Evolutionary conservation across 345 rosid genomes (phyloP), one percentile per base, ranked within the genome.

Genomic region (Capsella bursapastoris): DNA sequence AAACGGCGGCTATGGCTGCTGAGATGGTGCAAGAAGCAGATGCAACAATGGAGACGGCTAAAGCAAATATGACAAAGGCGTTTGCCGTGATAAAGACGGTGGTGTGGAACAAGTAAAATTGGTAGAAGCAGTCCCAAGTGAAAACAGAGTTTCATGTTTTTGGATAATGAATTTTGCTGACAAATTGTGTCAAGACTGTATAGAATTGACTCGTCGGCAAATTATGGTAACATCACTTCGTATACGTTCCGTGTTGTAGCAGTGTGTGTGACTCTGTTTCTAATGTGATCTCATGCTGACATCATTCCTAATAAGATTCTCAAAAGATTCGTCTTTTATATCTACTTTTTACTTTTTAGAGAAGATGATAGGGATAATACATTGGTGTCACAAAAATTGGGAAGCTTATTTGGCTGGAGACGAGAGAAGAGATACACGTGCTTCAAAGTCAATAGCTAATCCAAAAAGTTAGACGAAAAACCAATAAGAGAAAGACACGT

Each of bases 401-500:
- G 28, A 59, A 47, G 27, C 10, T 9, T 22, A 22, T 22, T 22
- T 22, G 25, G 25, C 25, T 22, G 25, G 25, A 22, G 25, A 22
- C 2, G 25, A 53, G 8, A 66, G 67, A 22, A 45, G 18, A 14
- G 18, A 18, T 3, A 64, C 57, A 70, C 56, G 67, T 71, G 48
- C 12, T 32, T 14, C 22, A 48, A 63, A 50, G 74, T 57, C 66
- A 57, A 35, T 1, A 38, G 56, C 61, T 53, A 32, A 34, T 25
- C 22, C 64, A 56, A 63, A 61, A 61, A 29, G 55, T 9, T 0
- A 70, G 45, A 57, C 62, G 41, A 29, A 5, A 7, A 57, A 7
- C 80, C 67, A 71, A 40, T 77, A 3, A 31, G 1, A 5, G 0
- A 6, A 18, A 1, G 80, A 64, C 80, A 64, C 72, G 68, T 56